Conservation (phyloP, 805 yeast genomes). For the Monosporozyma unispora region DNA sequence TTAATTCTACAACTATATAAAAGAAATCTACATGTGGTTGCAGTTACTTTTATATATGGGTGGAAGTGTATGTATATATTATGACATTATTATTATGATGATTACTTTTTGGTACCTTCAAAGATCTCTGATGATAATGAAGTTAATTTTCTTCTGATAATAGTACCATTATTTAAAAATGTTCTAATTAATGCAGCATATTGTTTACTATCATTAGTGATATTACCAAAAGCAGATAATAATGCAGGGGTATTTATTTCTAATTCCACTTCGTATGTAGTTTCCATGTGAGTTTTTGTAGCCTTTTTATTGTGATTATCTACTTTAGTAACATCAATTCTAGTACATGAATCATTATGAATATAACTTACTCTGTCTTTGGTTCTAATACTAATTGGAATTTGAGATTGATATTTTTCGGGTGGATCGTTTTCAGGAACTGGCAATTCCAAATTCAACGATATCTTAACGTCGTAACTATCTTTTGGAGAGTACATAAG, state of each 20-base stretch:
- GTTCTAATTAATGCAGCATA: slow-evolving; percentile 52
- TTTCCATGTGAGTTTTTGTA: slow-evolving; percentile 20
- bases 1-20: not conserved
- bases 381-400: slow-evolving; percentile 50
- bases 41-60: not conserved
- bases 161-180: slow-evolving; percentile 51
- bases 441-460: slow-evolving; percentile 73
- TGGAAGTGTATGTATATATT: not conserved
- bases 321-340: slow-evolving; percentile 65
- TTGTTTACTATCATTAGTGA: slow-evolving; percentile 39
- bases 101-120: slow-evolving; percentile 29
- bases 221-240: slow-evolving; percentile 33
- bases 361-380: slow-evolving; percentile 66
- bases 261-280: slow-evolving; percentile 40
- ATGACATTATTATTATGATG: too few species aligned
- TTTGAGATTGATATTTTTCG: slow-evolving; percentile 43
- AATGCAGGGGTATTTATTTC: slow-evolving; percentile 41
- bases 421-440: slow-evolving; percentile 42
- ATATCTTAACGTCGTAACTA: slow-evolving; percentile 65
- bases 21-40: not conserved
- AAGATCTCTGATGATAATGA: slow-evolving; percentile 29
- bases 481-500: slow-evolving; percentile 68
- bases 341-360: slow-evolving; percentile 66
- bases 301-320: slow-evolving; percentile 20
- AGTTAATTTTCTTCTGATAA: slow-evolving; percentile 31